Percentiles rank a stretch among this genome's conserved stretches.
Evolutionary conservation across 2,329 filamentous ascomycete genomes (phyloP).

Genomic region (Erysiphe pulchra): DNA sequence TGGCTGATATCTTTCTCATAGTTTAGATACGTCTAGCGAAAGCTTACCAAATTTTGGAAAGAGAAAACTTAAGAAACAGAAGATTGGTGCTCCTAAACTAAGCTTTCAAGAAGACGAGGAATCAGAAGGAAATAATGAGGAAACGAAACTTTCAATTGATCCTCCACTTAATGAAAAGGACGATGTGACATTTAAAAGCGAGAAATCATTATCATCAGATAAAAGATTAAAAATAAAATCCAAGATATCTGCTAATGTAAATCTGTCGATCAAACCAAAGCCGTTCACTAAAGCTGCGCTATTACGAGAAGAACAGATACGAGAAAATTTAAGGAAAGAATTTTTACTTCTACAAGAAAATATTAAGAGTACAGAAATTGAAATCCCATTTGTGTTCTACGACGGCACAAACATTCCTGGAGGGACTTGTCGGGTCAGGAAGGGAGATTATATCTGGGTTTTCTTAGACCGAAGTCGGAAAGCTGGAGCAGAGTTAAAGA

Average conservation of each 20-base stretch:
- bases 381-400: slow-evolving; percentile 90
- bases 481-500: slow-evolving; percentile 59
- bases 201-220: too few species aligned
- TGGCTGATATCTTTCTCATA: not conserved
- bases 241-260: slow-evolving; percentile 35
- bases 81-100: slow-evolving; percentile 21
- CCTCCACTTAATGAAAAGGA: too few species aligned
- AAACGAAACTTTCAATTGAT: not conserved
- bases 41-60: slow-evolving; percentile 5
- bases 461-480: slow-evolving; percentile 83
- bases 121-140: slow-evolving; percentile 8
- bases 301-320: slow-evolving; percentile 51
- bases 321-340: slow-evolving; percentile 50
- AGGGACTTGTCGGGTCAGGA: slow-evolving; percentile 64
- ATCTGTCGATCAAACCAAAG: slow-evolving; percentile 41
- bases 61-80: slow-evolving; percentile 20
- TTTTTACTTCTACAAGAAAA: slow-evolving; percentile 63
- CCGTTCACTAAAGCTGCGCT: slow-evolving; percentile 51
- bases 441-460: slow-evolving; percentile 80
- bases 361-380: slow-evolving; percentile 70
- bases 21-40: slow-evolving; percentile 18
- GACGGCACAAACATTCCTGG: slow-evolving; percentile 78
- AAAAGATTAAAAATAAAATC: too few species aligned
- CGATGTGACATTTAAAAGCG: too few species aligned
- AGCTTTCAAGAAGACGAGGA: slow-evolving; percentile 33